phyloP scores from a whole-genome alignment of 306 rosid genomes.

The Dryas alaskensis region DNA sequence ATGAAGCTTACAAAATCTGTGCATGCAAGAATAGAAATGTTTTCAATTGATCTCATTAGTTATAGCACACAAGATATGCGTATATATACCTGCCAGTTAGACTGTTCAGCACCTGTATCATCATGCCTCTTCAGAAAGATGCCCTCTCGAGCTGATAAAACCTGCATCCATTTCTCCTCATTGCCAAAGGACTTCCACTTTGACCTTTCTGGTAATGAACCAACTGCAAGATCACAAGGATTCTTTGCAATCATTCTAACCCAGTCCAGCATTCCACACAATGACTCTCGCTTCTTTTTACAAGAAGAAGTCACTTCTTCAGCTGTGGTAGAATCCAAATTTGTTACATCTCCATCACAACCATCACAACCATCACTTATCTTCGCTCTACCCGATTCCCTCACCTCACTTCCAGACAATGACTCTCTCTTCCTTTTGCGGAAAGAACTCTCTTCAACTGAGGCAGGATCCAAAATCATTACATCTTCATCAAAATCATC shows the following conservation, averaged over 20 bases:
- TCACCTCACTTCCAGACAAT: slow-evolving; percentile 22
- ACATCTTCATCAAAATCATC: slow-evolving; percentile 21
- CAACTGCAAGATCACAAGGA: slow-evolving; percentile 59
- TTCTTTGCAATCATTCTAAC: slow-evolving; percentile 43
- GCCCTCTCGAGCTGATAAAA: slow-evolving; percentile 60
- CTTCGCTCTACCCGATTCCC: slow-evolving; percentile 26
- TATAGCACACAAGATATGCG: background rate
- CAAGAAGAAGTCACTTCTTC: slow-evolving; percentile 19
- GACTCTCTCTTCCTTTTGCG: slow-evolving; percentile 35
- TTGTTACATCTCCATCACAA: slow-evolving; percentile 21
- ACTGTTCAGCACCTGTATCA: slow-evolving; percentile 39
- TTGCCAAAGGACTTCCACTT: slow-evolving; percentile 54
- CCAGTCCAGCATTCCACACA: slow-evolving; percentile 54
- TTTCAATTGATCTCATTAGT: slow-evolving; percentile 1
- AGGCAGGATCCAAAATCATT: slow-evolving; percentile 30
- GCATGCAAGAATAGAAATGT: background rate
- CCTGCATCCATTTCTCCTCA: slow-evolving; percentile 60
- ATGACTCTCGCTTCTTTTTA: slow-evolving; percentile 29
- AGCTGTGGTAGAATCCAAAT: slow-evolving; percentile 28
- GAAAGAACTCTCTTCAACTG: slow-evolving; percentile 25
- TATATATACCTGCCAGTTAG: slow-evolving; percentile 56
- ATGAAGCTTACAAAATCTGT: background rate
- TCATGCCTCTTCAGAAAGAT: slow-evolving; percentile 36
- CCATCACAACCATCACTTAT: background rate
- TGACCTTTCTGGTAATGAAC: slow-evolving; percentile 50